These are phyloP conservation scores for Rosa multiflora DNA, from an alignment of 306 rosid genomes.

Conservation along the genomic window DNA sequence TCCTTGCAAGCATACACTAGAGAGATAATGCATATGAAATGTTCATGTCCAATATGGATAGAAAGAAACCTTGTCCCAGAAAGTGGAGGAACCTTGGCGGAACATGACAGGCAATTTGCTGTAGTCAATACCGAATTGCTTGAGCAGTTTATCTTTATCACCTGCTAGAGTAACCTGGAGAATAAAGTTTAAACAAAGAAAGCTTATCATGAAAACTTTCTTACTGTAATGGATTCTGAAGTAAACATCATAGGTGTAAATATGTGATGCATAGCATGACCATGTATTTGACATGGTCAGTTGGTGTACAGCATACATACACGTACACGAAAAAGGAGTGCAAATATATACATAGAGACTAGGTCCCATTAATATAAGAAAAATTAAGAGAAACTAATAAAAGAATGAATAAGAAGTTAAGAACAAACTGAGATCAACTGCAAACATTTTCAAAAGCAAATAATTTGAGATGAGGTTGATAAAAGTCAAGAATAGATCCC, in stretches of 20 bases:
- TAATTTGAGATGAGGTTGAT: background rate
- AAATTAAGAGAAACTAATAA: background rate
- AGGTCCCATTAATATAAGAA: background rate
- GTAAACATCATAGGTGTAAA: background rate
- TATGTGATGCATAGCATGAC: background rate
- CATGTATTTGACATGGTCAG: background rate
- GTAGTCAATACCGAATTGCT: conserved; percentile 66
- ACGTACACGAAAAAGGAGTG: background rate
- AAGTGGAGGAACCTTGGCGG: conserved; percentile 69
- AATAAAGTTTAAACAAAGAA: background rate
- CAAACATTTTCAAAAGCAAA: background rate
- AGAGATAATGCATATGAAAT: background rate
- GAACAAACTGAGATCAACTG: background rate
- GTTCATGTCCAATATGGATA: background rate
- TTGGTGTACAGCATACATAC: background rate
- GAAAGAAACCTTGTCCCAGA: conserved; percentile 45
- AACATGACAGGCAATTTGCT: conserved; percentile 57
- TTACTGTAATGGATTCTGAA: background rate
- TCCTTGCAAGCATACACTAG: background rate
- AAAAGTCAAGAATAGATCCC: background rate
- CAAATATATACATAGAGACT: background rate
- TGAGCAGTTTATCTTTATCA: conserved; percentile 52
- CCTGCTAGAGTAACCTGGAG: conserved; percentile 63
- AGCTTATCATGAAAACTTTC: background rate
- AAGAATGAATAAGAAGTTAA: background rate